Evolutionary conservation across 805 yeast genomes (phyloP).

Genomic region (Candida patagonica): DNA sequence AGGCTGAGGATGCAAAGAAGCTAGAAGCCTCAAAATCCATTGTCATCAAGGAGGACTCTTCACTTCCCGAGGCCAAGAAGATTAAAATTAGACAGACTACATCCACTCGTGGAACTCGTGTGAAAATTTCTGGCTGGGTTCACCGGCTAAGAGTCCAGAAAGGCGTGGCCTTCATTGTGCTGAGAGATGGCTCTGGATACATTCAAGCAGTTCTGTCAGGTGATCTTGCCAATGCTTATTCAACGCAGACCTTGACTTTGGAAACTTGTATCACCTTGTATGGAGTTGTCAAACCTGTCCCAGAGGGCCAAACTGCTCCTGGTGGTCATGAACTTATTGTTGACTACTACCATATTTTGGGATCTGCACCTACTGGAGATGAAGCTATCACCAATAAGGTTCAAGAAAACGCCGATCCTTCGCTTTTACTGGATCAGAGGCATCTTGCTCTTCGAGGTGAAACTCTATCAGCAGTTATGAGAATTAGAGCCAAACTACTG

Average conservation of each 20-base stretch:
- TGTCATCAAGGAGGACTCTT: conserved; percentile 59
- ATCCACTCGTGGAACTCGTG: conserved; percentile 56
- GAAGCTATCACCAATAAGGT: conserved; percentile 92
- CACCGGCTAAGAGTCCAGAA: conserved; percentile 91
- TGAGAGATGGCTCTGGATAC: conserved; percentile 93
- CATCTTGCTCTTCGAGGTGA: conserved; percentile 97
- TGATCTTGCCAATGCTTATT: conserved; percentile 84
- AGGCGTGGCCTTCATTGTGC: conserved; percentile 79
- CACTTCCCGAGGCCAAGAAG: conserved; percentile 59
- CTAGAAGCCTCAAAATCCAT: conserved; percentile 75
- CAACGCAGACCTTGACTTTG: conserved; percentile 73
- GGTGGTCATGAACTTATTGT: conserved; percentile 92
- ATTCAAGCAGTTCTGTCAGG: conserved; percentile 84
- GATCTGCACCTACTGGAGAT: conserved; percentile 93
- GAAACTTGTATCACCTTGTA: conserved; percentile 76
- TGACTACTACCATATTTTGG: conserved; percentile 82
- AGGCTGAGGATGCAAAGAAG: conserved; percentile 63
- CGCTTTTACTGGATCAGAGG: conserved; percentile 85
- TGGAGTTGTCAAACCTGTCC: conserved; percentile 75
- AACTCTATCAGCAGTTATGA: conserved; percentile 83
- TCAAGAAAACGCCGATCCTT: conserved; percentile 90
- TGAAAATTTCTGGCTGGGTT: conserved; percentile 85
- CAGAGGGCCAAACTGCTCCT: conserved; percentile 95
- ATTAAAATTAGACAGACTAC: conserved; percentile 55
- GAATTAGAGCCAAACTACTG: conserved; percentile 79